Evolutionary conservation across 1,284 basidiomycete genomes (phyloP), one percentile per base, ranked within the genome.

Genomic region (Moniliella sp.): DNA sequence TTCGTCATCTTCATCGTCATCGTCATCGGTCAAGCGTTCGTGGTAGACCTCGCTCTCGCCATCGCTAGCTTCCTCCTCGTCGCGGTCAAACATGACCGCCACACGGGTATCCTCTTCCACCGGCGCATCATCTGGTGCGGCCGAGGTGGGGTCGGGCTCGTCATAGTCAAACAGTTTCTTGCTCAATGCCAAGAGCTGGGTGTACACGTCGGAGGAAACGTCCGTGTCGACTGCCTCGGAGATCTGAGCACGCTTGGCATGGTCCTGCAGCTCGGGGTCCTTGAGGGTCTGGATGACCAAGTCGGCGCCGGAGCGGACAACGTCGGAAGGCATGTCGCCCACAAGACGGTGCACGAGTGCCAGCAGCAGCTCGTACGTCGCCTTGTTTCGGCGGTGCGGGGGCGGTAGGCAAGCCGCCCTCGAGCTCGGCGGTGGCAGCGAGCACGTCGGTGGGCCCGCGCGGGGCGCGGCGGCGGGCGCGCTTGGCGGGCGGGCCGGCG

Each of bases 91-190:
- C 15, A 61, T 46, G n/a, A 61, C 52, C n/a, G 57, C 63, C 9
- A 55, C 61, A 26, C 52, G 58, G 1, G 43, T 44, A 13, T 64
- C 63, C 42, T 86, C 82, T 43, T 81, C 83, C 48, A 78, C 76
- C 0, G 72, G 76, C 19, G 78, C 77, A 55, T 75, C 75, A 1
- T 76, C 74, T 50, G 77, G 76, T 0, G 64, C 70, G 9, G 10
- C 35, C 10, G 32, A 33, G 14, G 34, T 30, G 62, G 71, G 69
- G 9, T 67, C 64, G 27, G 42, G 44, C 57, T 82, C 80, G 26
- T 75, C 75, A 42, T 86, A 97, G 62, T 99, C 91, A 2, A 86
- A 93, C 31, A 97, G 76, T 68, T 93, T 94, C 66, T 94, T 94
- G 33, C 76, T 73, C 28, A 97, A 67, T 48, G 69, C 78, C 43